These are phyloP conservation scores for Leishmania major DNA, from an alignment of 208 protist species.

Conservation along the genomic window DNA sequence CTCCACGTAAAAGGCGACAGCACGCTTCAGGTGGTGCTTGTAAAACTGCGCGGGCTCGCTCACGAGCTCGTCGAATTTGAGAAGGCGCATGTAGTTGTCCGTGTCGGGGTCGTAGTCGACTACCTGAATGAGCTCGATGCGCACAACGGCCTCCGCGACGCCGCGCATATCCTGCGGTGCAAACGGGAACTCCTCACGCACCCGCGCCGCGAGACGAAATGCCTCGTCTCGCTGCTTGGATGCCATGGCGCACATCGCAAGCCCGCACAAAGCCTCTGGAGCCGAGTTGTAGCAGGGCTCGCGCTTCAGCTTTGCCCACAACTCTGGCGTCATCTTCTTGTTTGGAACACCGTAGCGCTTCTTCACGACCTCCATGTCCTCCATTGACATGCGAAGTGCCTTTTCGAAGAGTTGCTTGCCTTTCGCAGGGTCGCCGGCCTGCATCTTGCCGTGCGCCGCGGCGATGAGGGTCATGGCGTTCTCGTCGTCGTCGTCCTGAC, in stretches of 20 bases:
- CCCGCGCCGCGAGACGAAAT: constrained; percentile 35
- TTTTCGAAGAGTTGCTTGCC: constrained; percentile 74
- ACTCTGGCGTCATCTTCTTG: constrained; percentile 75
- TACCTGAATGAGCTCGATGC: constrained; percentile 79
- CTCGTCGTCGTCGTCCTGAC: constrained; percentile 83
- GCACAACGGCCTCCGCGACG: constrained; percentile 79
- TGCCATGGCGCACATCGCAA: constrained; percentile 81
- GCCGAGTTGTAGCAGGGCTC: constrained; percentile 84
- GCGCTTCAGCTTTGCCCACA: constrained; percentile 70
- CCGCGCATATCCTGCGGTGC: constrained; percentile 69
- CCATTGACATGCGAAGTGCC: constrained; percentile 48
- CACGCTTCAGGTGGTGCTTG: constrained; percentile 68
- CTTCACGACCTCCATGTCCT: constrained; percentile 60
- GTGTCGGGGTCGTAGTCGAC: constrained; percentile 71
- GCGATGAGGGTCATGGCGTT: constrained; percentile 87
- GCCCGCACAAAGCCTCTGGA: constrained; percentile 75
- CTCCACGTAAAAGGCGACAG: constrained; percentile 77
- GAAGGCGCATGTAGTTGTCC: constrained; percentile 76
- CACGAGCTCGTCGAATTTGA: constrained; percentile 77
- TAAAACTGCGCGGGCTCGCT: constrained; percentile 74
- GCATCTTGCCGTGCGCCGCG: constrained; percentile 62
- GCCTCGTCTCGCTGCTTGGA: constrained; percentile 53
- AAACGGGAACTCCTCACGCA: constrained; percentile 76
- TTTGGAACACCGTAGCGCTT: constrained; percentile 56
- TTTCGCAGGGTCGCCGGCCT: constrained; percentile 73